Evolutionary conservation across 1,284 basidiomycete species (phyloP).

Genomic region (Anthracocystis panici-leucophaei): DNA sequence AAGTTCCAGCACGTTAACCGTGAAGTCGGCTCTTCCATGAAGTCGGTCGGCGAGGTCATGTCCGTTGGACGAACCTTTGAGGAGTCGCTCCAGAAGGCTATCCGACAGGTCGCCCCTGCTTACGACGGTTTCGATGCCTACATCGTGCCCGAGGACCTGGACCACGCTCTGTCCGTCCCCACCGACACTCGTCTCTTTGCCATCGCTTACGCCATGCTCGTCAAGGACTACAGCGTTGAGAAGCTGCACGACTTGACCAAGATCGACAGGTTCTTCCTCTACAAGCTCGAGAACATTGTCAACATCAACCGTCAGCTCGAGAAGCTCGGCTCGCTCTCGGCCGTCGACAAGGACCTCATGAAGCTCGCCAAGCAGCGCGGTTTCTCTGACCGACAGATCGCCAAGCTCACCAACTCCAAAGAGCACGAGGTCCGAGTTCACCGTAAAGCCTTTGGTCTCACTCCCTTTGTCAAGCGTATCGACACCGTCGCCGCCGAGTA

Average conservation of each 20-base stretch:
- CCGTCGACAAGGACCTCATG: slow-evolving; percentile 72
- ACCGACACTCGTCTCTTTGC: slow-evolving; percentile 96
- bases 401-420: slow-evolving; percentile 76
- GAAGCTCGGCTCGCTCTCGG: slow-evolving; percentile 73
- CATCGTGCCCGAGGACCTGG: slow-evolving; percentile 83
- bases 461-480: slow-evolving; percentile 98
- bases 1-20: slow-evolving; percentile 98
- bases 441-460: slow-evolving; percentile 87
- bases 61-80: slow-evolving; percentile 99
- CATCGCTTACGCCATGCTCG: slow-evolving; percentile 96
- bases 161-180: slow-evolving; percentile 78
- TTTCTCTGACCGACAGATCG: slow-evolving; percentile 93
- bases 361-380: slow-evolving; percentile 71
- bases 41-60: slow-evolving; percentile 99
- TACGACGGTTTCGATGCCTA: slow-evolving; percentile 78
- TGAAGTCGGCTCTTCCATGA: slow-evolving; percentile 97
- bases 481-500: slow-evolving; percentile 99
- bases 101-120: slow-evolving; percentile 94
- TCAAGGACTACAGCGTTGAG: slow-evolving; percentile 90
- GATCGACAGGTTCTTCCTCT: slow-evolving; percentile 97
- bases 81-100: slow-evolving; percentile 97
- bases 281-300: slow-evolving; percentile 98
- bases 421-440: slow-evolving; percentile 84
- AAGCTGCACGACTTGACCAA: slow-evolving; percentile 92
- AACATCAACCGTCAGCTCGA: slow-evolving; percentile 64